Base-by-base conservation (phyloP, 2,329 filamentous ascomycete species). In the Akanthomyces lecanii region DNA sequence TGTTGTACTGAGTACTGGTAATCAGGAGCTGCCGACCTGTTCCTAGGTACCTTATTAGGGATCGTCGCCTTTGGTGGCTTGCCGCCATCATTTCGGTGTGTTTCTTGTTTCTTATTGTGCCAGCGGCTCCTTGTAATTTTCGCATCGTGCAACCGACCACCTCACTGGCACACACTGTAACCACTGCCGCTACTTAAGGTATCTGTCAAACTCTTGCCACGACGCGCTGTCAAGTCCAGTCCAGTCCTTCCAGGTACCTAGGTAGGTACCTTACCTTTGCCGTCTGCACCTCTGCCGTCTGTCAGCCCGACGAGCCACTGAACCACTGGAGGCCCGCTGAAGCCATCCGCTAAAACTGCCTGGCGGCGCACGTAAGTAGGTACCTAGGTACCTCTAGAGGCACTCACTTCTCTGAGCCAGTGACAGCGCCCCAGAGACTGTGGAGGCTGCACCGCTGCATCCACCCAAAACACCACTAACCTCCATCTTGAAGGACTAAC, bases 401-500 rank as follows among this genome's bases (percentile, higher is more conserved):
- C 44, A 21, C 21, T 21, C 21, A 21, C 21, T 8, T 7, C 45
- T 48, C n/a, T 23, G n/a, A 48, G 45, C 45, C 45, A 48, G 21
- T 25, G 11, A 25, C n/a, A 23, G 11, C 23, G 21, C 21, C 45
- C 21, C 45, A 48, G 33, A 36, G 10, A 36, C 33, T 36, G 33
- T 11, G 10, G 33, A 36, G 21, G 11, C 21, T 48, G 45, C 45
- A 21, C 42, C 25, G 28, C 14, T 8, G 42, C 42, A 23, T 57
- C 54, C 54, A 57, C 54, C 38, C 42, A 57, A 36, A 33, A 33
- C 54, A 57, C 40, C 28, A 36, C 54, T 47, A 47, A 57, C 33
- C 33, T 54, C 42, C 54, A 45, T 57, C 28, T 45, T 23, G 42
- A 36, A 40, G 5, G 18, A 47, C 40, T 33, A 56, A 36, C 33